These are phyloP conservation scores for Microcos paniculata DNA, from an alignment of 345 rosid genomes.

Conservation along the genomic window DNA sequence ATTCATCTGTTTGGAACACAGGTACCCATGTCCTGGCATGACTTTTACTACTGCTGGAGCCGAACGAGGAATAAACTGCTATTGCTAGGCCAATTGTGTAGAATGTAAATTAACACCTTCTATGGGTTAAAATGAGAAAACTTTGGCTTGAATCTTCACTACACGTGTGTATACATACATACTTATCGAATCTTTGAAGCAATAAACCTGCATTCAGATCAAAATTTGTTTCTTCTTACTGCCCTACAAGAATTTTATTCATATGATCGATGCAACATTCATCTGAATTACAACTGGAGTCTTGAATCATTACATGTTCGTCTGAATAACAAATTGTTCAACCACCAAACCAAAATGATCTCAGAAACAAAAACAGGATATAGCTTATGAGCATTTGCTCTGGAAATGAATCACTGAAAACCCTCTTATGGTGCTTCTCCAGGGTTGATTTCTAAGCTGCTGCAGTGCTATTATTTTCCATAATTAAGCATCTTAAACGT, in stretches of 20 bases:
- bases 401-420: not conserved
- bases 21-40: conserved; percentile 14
- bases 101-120: conserved; percentile 16
- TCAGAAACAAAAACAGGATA: not conserved
- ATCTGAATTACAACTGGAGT: not conserved
- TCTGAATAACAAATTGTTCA: not conserved
- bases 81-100: conserved; percentile 17
- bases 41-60: conserved; percentile 14
- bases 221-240: not conserved
- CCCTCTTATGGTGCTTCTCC: too few relatives aligned
- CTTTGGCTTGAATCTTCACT: conserved; percentile 20
- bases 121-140: conserved; percentile 25
- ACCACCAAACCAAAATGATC: not conserved
- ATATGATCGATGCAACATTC: not conserved
- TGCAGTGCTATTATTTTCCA: too few relatives aligned
- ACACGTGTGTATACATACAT: conserved; percentile 16
- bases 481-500: too few relatives aligned
- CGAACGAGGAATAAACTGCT: not conserved
- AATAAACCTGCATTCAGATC: conserved; percentile 23
- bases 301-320: not conserved
- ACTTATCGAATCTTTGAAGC: conserved; percentile 19
- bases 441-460: too few relatives aligned
- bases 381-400: not conserved
- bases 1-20: conserved; percentile 15
- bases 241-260: not conserved